Conservation (phyloP, 371 early-diverging fungal genomes). For the Saksenaea oblongispora region DNA sequence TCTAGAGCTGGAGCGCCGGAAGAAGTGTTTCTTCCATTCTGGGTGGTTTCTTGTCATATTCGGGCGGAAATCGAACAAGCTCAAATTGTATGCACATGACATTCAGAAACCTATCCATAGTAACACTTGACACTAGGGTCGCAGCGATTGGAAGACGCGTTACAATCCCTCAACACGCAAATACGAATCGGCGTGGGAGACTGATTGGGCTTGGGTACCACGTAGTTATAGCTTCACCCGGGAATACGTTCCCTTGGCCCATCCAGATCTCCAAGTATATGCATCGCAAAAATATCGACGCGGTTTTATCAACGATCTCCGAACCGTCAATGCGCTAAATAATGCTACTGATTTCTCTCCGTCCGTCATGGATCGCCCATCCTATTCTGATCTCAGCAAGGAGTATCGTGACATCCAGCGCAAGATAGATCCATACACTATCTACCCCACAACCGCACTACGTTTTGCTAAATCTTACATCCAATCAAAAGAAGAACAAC, state of each 20-base stretch:
- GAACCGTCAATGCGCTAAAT: slow-evolving; percentile 49
- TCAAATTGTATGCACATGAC: slow-evolving; percentile 42
- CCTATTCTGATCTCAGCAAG: slow-evolving; percentile 4
- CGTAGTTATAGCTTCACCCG: slow-evolving; percentile 40
- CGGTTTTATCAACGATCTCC: slow-evolving; percentile 55
- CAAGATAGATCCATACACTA: slow-evolving; percentile 53
- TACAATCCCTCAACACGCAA: slow-evolving; percentile 49
- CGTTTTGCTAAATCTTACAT: slow-evolving; percentile 53
- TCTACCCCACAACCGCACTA: slow-evolving; percentile 57
- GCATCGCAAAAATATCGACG: slow-evolving; percentile 62
- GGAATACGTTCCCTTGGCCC: slow-evolving; percentile 46
- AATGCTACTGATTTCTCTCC: slow-evolving; percentile 43
- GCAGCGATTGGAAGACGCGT: slow-evolving; percentile 32
- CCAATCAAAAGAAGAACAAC: slow-evolving; percentile 44
- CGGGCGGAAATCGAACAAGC: slow-evolving; percentile 54
- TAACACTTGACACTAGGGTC: slow-evolving; percentile 25
- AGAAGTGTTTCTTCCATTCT: slow-evolving; percentile 60
- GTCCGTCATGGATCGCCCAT: slow-evolving; percentile 40
- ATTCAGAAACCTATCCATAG: neutral
- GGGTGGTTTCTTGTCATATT: slow-evolving; percentile 59
- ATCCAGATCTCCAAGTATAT: slow-evolving; percentile 56
- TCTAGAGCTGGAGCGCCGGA: slow-evolving; percentile 47
- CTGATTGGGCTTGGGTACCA: slow-evolving; percentile 57
- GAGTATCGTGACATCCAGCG: slow-evolving; percentile 22
- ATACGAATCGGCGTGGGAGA: slow-evolving; percentile 54